phyloP scores from a whole-genome alignment of 768 basidiomycete genomes.

The Leccinum fibrillosum region DNA sequence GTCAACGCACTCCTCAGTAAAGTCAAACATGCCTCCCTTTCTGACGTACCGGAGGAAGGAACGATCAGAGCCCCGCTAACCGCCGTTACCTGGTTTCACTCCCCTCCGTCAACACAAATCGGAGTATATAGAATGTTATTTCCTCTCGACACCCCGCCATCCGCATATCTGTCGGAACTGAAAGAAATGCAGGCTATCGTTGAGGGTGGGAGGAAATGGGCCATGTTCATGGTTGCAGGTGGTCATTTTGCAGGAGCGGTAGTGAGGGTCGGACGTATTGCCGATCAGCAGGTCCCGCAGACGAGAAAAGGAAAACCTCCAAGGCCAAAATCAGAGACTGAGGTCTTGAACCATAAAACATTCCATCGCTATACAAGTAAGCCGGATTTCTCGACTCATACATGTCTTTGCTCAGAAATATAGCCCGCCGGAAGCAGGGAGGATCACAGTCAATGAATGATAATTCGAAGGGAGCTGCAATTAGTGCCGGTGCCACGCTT shows the following conservation, averaged over 20 bases:
- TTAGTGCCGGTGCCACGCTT: constrained; percentile 90
- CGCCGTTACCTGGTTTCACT: constrained; percentile 88
- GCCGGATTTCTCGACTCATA: constrained; percentile 28
- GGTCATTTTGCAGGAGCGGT: constrained; percentile 98
- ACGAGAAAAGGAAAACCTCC: constrained; percentile 54
- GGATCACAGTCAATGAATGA: constrained; percentile 92
- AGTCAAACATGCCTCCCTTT: constrained; percentile 45
- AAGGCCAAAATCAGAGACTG: constrained; percentile 71
- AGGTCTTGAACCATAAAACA: constrained; percentile 87
- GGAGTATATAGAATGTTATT: constrained; percentile 83
- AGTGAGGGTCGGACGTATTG: constrained; percentile 60
- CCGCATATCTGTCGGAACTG: constrained; percentile 57
- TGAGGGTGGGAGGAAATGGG: constrained; percentile 73
- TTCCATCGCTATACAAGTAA: constrained; percentile 98
- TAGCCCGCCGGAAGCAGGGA: constrained; percentile 96
- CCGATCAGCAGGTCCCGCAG: constrained; percentile 42
- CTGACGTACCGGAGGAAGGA: constrained; percentile 43
- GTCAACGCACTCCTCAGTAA: constrained; percentile 67
- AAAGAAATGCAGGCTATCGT: constrained; percentile 57
- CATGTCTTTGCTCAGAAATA: constrained; percentile 7
- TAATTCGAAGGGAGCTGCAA: constrained; percentile 87
- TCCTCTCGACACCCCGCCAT: constrained; percentile 40
- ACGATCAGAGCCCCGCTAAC: constrained; percentile 49
- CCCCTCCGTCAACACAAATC: constrained; percentile 81
- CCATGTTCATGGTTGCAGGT: constrained; percentile 94